These are phyloP conservation scores for Schizonepeta tenuifolia DNA, from an alignment of 257 asterid genomes.

Conservation along the genomic window DNA sequence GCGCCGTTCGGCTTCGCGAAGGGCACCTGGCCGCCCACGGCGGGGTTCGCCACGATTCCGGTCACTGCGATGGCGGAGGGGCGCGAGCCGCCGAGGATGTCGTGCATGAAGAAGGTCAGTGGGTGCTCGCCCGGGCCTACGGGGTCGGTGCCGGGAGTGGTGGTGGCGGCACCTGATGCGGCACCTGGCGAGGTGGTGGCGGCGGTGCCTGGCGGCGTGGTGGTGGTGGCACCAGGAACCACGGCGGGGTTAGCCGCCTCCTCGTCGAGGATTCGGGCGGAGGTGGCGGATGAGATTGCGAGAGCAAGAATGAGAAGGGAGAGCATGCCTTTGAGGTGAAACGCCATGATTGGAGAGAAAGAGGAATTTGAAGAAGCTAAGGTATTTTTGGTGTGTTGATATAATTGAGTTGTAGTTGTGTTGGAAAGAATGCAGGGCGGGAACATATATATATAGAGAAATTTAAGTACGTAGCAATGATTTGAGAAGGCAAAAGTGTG, in stretches of 20 bases:
- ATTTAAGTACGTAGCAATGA: conserved; percentile 13
- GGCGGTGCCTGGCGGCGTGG: neutral
- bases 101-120: conserved; percentile 87
- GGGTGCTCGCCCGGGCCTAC: conserved; percentile 46
- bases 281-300: conserved; percentile 28
- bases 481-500: neutral
- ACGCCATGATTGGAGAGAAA: conserved; percentile 26
- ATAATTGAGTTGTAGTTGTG: conserved; percentile 14
- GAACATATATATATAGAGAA: conserved; percentile 30
- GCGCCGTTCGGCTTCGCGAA: conserved; percentile 91
- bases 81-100: conserved; percentile 79
- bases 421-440: conserved; percentile 10
- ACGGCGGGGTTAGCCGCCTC: conserved; percentile 16
- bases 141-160: neutral
- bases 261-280: conserved; percentile 42
- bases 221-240: conserved; percentile 12
- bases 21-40: conserved; percentile 80
- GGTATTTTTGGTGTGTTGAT: neutral
- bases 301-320: conserved; percentile 40
- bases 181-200: neutral
- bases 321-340: conserved; percentile 33
- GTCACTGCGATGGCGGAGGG: conserved; percentile 89
- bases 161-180: neutral
- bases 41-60: conserved; percentile 77
- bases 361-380: neutral